Evolutionary conservation across 2,329 filamentous ascomycete genomes (phyloP).

Genomic region (Aspergillus sclerotialis): DNA sequence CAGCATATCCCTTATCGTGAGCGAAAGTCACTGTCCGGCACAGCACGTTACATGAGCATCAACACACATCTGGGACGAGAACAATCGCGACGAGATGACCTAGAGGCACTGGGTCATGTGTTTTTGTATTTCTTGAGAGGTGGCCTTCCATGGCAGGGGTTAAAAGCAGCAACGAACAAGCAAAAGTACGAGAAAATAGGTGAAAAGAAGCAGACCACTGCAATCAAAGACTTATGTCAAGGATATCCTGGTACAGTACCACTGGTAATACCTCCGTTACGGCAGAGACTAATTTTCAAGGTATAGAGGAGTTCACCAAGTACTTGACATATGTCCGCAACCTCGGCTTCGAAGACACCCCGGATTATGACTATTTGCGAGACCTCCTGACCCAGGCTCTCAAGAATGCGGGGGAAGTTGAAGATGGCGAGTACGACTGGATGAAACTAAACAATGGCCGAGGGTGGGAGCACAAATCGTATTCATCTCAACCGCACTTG

Average conservation of each 20-base stretch:
- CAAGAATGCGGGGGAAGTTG: slow-evolving; percentile 88
- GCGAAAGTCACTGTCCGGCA: slow-evolving; percentile 92
- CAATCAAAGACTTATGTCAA: slow-evolving; percentile 94
- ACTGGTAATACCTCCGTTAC: neutral
- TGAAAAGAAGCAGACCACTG: slow-evolving; percentile 98
- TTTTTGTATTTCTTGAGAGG: slow-evolving; percentile 65
- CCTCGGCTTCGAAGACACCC: slow-evolving; percentile 95
- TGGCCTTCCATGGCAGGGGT: slow-evolving; percentile 60
- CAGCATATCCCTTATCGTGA: slow-evolving; percentile 98
- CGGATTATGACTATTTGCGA: slow-evolving; percentile 95
- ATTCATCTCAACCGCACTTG: slow-evolving; percentile 64
- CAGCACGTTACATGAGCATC: slow-evolving; percentile 98
- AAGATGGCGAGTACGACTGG: slow-evolving; percentile 99
- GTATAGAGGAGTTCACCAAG: slow-evolving; percentile 84
- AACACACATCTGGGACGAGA: slow-evolving; percentile 96
- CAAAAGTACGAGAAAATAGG: slow-evolving; percentile 99
- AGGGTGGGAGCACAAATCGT: slow-evolving; percentile 78
- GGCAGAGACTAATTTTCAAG: slow-evolving; percentile 23
- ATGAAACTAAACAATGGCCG: slow-evolving; percentile 95
- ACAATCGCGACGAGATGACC: slow-evolving; percentile 89
- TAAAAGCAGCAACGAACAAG: slow-evolving; percentile 68
- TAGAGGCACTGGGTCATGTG: slow-evolving; percentile 72
- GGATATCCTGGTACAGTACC: slow-evolving; percentile 66
- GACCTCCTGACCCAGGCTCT: slow-evolving; percentile 94
- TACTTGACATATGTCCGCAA: slow-evolving; percentile 97